Evolutionary conservation across 306 rosid species (phyloP).

Genomic region (Vigna unguiculata): DNA sequence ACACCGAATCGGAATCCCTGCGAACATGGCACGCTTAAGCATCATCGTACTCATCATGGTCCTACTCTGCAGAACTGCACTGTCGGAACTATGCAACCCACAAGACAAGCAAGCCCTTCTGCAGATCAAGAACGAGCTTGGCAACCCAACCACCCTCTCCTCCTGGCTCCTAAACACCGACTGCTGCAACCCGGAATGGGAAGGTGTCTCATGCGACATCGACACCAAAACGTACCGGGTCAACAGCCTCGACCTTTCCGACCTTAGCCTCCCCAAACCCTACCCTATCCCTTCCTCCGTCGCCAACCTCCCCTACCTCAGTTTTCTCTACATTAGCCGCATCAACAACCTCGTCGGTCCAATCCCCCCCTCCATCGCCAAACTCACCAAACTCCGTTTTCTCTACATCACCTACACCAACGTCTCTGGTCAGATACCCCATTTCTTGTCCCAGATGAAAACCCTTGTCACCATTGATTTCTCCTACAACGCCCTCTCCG

Average conservation of each 20-base stretch:
- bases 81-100: slow-evolving; percentile 40
- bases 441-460: slow-evolving; percentile 35
- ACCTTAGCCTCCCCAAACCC: slow-evolving; percentile 17
- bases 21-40: background rate
- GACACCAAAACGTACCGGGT: slow-evolving; percentile 44
- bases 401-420: slow-evolving; percentile 28
- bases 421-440: slow-evolving; percentile 37
- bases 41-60: background rate
- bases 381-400: slow-evolving; percentile 24
- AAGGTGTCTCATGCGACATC: slow-evolving; percentile 37
- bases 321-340: background rate
- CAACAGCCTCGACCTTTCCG: background rate
- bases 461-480: slow-evolving; percentile 33
- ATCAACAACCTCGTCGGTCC: slow-evolving; percentile 37
- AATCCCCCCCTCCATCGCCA: background rate
- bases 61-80: background rate
- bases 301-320: background rate
- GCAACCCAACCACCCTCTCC: slow-evolving; percentile 43
- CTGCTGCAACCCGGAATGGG: slow-evolving; percentile 39
- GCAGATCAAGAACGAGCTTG: slow-evolving; percentile 30
- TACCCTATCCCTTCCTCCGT: slow-evolving; percentile 26
- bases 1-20: background rate
- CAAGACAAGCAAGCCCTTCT: slow-evolving; percentile 39
- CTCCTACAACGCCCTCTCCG: slow-evolving; percentile 43
- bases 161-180: slow-evolving; percentile 38